These are phyloP conservation scores for Tuber microsphaerosporum DNA, from an alignment of 495 filamentous ascomycete species.

Conservation along the genomic window DNA sequence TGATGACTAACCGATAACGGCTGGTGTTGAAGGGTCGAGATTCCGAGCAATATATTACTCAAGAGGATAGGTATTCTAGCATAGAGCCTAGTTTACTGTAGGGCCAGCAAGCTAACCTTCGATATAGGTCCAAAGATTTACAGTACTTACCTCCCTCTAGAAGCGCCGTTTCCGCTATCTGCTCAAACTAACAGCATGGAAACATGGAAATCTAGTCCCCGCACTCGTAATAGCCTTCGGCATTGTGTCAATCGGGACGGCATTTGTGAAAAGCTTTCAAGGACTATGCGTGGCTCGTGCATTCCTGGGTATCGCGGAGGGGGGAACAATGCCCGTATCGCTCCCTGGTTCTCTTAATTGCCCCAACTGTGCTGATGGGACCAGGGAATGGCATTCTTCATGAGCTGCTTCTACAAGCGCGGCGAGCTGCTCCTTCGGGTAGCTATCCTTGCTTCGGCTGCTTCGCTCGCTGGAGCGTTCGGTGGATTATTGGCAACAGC, in stretches of 20 bases:
- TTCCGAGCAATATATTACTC: constrained; percentile 67
- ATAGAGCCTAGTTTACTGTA: constrained; percentile 46
- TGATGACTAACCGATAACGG: constrained; percentile 3
- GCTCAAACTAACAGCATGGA: constrained; percentile 26
- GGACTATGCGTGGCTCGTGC: constrained; percentile 27
- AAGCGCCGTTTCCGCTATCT: not conserved
- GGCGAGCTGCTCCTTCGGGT: constrained; percentile 57
- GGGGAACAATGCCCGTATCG: constrained; percentile 36
- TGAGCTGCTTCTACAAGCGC: constrained; percentile 80
- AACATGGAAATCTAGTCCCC: constrained; percentile 54
- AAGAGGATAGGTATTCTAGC: constrained; percentile 62
- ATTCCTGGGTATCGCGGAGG: constrained; percentile 45
- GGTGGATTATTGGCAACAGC: constrained; percentile 64
- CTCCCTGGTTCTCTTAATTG: not conserved
- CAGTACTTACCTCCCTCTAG: constrained; percentile 10
- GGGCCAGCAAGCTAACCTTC: constrained; percentile 3
- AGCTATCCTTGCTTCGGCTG: constrained; percentile 67
- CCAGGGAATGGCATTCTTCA: constrained; percentile 70
- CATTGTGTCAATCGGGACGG: constrained; percentile 58
- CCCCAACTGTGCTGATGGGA: constrained; percentile 54
- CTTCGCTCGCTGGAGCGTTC: constrained; percentile 70
- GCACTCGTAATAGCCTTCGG: constrained; percentile 64
- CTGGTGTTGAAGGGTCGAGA: constrained; percentile 39
- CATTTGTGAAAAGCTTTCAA: constrained; percentile 50
- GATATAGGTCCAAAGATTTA: constrained; percentile 35